A percentile compares a stretch with the other conserved stretches of the same genome.
These are phyloP conservation scores for Tolypocladium album DNA, from an alignment of 2,329 filamentous ascomycete genomes.

Conservation along the genomic window DNA sequence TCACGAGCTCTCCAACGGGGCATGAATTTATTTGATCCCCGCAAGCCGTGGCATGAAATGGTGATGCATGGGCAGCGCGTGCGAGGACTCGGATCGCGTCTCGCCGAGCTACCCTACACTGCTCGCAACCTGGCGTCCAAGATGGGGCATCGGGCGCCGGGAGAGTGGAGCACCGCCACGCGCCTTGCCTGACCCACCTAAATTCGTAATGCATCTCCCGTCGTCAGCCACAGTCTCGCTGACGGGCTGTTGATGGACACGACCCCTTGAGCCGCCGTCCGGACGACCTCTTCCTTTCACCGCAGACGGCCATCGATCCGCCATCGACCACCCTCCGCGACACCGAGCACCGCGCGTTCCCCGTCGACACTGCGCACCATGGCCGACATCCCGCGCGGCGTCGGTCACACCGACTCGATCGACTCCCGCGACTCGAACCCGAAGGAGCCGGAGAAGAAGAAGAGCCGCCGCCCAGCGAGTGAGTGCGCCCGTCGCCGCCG, in stretches of 20 bases:
- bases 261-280: constrained; percentile 1
- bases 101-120: not conserved
- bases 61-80: no score
- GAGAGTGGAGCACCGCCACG: constrained; percentile 1
- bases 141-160: not conserved
- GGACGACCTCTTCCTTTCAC: not conserved
- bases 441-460: constrained; percentile 61
- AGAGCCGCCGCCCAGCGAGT: constrained; percentile 90
- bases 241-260: not conserved
- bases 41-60: not conserved
- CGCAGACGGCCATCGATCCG: not conserved
- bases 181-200: not conserved
- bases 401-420: constrained; percentile 41
- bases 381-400: constrained; percentile 34
- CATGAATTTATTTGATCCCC: not conserved
- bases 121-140: not conserved
- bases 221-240: constrained; percentile 2
- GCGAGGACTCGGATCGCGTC: no score
- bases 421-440: constrained; percentile 40
- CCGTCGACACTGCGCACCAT: constrained; percentile 18
- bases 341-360: not conserved
- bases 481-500: constrained; percentile 26
- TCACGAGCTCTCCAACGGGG: not conserved
- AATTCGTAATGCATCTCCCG: not conserved
- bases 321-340: not conserved